Base-by-base conservation (phyloP, 2,329 filamentous ascomycete species). In the Mariannaea elegans region DNA sequence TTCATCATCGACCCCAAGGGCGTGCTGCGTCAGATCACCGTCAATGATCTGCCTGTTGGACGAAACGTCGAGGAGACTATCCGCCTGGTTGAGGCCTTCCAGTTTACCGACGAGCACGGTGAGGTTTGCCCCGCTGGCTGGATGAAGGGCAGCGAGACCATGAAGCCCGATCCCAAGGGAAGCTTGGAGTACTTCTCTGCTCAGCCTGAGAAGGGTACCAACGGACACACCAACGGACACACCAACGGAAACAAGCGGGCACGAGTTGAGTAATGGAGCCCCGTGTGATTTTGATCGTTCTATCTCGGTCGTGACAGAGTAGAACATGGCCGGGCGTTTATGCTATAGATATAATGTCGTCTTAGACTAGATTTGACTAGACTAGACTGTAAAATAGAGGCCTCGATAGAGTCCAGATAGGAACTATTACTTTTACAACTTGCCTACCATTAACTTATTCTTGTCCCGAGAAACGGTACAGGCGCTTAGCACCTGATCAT, bases 41-140 rank as follows among this genome's bases (percentile, higher is more conserved):
- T 89, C 78, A 89, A 89, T 76, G 86, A 89, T 69, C 80, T 88
- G 29, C 84, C 86, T 61, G 86, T 89, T 64, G 87, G 87, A 61
- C 85, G 87, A 65, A 82, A 84, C 65, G 87, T 89, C 54, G 84
- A 88, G 71, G 87, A 90, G 77, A 84, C 85, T 2, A 80, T 88
- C 67, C 85, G 87, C 34, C 89, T 90, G 1, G 84, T 89, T 59
- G 83, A 90, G 65, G 89, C 90, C 6, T 93, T 93, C 75, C 91
- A 94, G 76, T 92, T 94, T 80, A 91, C 91, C 12, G 90, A 94
- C 67, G 90, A 92, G 67, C 92, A 91, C 82, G 93, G 93, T 77
- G 88, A 92, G 73, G 85, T 92, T 55, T 94, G 81, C 76, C 81
- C 81, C 42, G 81, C 81, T 53, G 81, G 80, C 68, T 83, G 81